Evolutionary conservation across 495 filamentous ascomycete species (phyloP).

Genomic region (Daldinia vernicosa): DNA sequence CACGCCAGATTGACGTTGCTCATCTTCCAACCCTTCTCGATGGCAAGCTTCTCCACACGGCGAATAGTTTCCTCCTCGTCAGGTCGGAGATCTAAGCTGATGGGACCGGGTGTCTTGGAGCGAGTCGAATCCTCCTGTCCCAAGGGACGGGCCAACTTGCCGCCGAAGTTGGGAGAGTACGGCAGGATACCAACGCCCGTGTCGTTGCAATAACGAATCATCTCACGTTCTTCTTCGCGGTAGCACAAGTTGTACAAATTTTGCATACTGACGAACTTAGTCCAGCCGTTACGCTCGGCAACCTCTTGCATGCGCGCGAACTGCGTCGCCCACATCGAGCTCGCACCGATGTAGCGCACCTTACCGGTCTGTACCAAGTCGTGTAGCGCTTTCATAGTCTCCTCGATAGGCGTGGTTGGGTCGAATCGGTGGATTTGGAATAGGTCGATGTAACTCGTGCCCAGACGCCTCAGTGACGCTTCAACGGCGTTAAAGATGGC

Average conservation of each 20-base stretch:
- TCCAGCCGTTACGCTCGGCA: slow-evolving; percentile 72
- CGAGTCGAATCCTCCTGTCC: slow-evolving; percentile 27
- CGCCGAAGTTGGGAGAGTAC: slow-evolving; percentile 68
- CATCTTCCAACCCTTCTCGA: slow-evolving; percentile 68
- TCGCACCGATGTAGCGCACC: slow-evolving; percentile 71
- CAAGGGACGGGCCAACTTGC: slow-evolving; percentile 60
- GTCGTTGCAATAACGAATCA: slow-evolving; percentile 74
- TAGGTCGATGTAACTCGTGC: slow-evolving; percentile 71
- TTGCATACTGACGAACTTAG: slow-evolving; percentile 80
- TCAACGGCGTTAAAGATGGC: slow-evolving; percentile 74
- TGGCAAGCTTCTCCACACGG: slow-evolving; percentile 66
- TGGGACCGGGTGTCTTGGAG: slow-evolving; percentile 18
- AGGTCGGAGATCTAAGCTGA: slow-evolving; percentile 31
- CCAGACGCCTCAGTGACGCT: slow-evolving; percentile 66
- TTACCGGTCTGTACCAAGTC: slow-evolving; percentile 69
- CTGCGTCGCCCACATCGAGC: slow-evolving; percentile 60
- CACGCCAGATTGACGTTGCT: slow-evolving; percentile 68
- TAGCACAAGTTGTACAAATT: slow-evolving; percentile 77
- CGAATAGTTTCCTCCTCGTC: slow-evolving; percentile 55
- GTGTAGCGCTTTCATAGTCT: slow-evolving; percentile 73
- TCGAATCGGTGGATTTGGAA: slow-evolving; percentile 76
- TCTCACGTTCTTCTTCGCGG: slow-evolving; percentile 80
- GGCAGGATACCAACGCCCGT: slow-evolving; percentile 77
- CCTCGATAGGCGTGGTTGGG: slow-evolving; percentile 58
- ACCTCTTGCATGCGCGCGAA: slow-evolving; percentile 71